Base-by-base conservation (phyloP, 306 rosid species). In the Aeschynomene evenia region DNA sequence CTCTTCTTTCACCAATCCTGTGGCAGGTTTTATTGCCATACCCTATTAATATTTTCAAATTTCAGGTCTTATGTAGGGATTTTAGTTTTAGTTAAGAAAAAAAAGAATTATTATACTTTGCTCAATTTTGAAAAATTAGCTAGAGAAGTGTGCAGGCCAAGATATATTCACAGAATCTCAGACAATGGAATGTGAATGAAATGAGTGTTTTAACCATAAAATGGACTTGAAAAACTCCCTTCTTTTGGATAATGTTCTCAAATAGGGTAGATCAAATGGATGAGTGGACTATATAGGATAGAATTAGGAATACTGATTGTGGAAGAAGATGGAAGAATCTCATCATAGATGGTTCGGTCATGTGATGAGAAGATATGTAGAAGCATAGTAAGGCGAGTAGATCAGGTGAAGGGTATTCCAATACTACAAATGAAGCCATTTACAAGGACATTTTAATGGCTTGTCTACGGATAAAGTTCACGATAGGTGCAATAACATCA, bases 1-100 rank as follows among this genome's bases (percentile, higher is more conserved):
- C 95, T 55, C 54, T 85, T 2, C 75, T 87, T 72, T 90, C 96
- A 53, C 96, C 96, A 4, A 66, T 90, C 56, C 51, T 90, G 34
- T 90, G 96, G 95, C 96, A 90, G 93, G 96, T 89, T 67, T 43
- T 63, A 29, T 26, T 24, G 14, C 73, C 63, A 16, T 40, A 36
- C 19, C 45, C 53, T 61, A 39, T 55, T 15, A 39, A 50, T 64
- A 28, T 39, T 18, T 43, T 65, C 29, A 63, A 51, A 51, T 7
- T 21, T 55, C 23, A 58, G 48, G 7, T 39, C 52, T 66, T 46
- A 9, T 33, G 12, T 31, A 19, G 19, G 18, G 31, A 11, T 46
- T 7, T 45, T 8, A 48, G 52, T 37, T 68, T n/a, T 22, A 59
- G 48, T 6, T n/a, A n/a, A n/a, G n/a, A n/a, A 36, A 24, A 48